Conservation (phyloP, 2,329 filamentous ascomycete species). For the Sarocladium brachiariae region DNA sequence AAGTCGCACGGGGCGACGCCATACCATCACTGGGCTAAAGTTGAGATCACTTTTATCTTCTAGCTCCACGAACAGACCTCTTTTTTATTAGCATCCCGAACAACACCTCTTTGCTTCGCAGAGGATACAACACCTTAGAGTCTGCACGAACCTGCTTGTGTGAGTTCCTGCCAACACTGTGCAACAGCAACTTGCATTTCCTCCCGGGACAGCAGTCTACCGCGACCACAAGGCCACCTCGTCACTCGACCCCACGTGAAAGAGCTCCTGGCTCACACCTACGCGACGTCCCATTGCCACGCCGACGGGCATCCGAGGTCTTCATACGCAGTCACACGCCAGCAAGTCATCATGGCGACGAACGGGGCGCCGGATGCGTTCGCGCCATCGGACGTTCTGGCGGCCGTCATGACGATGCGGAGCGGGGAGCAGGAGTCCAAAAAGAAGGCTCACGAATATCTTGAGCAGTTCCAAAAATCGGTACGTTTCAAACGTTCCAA, state of each 20-base stretch:
- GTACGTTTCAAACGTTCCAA: conserved; percentile 40
- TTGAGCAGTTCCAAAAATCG: conserved; percentile 97
- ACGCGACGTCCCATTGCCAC: conserved; percentile 8
- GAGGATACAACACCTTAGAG: too few relatives aligned
- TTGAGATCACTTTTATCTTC: not conserved
- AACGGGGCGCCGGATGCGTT: conserved; percentile 64
- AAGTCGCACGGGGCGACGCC: not conserved
- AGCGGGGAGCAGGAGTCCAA: conserved; percentile 77
- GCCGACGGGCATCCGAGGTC: conserved; percentile 10
- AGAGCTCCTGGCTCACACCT: not conserved
- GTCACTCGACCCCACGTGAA: conserved; percentile 1
- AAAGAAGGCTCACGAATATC: conserved; percentile 81
- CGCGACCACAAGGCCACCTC: not conserved
- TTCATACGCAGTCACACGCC: not conserved
- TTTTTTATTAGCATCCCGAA: not conserved
- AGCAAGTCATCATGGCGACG: conserved; percentile 52
- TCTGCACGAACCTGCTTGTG: not conserved
- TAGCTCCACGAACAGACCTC: conserved; percentile 6
- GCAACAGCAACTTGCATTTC: not conserved
- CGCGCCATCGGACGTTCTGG: conserved; percentile 67
- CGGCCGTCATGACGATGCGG: conserved; percentile 87
- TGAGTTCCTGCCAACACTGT: not conserved
- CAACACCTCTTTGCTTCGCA: not conserved
- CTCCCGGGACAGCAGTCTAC: not conserved
- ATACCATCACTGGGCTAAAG: conserved; percentile 7